Base-by-base conservation (phyloP, 257 asterid genomes). In the Paulownia fortunei region DNA sequence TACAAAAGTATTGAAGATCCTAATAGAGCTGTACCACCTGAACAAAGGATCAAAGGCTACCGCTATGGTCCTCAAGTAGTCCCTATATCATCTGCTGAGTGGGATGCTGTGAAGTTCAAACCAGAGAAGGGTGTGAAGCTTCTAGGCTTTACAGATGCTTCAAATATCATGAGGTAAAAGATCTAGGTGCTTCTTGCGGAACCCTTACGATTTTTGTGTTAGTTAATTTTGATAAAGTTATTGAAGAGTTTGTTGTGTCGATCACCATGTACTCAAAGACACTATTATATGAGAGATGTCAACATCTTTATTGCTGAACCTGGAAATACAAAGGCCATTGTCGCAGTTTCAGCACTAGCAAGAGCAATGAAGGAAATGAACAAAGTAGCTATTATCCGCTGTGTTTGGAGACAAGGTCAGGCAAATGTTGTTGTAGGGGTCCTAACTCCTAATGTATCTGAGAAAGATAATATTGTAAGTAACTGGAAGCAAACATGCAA, bases 371-470 rank as follows among this genome's bases (percentile, higher is more conserved):
- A 92, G 87, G 99, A 92, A 78, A 86, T 78, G 88, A 86, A 88
- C 82, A 92, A 91, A 87, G 96, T 89, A 54, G 99, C 99, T 26
- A 90, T 96, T 78, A 68, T 93, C 55, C 99, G 99, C 56, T 96
- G 98, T 71, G 98, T 90, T 58, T 96, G 99, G 99, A 96, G 97
- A 80, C 98, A 93, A 85, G 98, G 98, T 37, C 99, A 92, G 88
- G 82, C 91, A 27, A 96, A 84, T 84, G 98, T 93, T 73, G 96
- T 90, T 68, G 79, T 92, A 64, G 99, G 99, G 78, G 95, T 92
- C 79, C 89, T 96, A 76, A 88, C 97, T 72, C 97, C 98, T 56
- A 84, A 85, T 80, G 68, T 93, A n/a, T 93, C 97, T 18, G 94
- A 88, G 86, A 89, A 79, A 72, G 88, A 88, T 39, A 83, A 73